Evolutionary conservation across 1,284 basidiomycete genomes (phyloP), one percentile per base, ranked within the genome.

Genomic region (Anthracocystis walkeri): DNA sequence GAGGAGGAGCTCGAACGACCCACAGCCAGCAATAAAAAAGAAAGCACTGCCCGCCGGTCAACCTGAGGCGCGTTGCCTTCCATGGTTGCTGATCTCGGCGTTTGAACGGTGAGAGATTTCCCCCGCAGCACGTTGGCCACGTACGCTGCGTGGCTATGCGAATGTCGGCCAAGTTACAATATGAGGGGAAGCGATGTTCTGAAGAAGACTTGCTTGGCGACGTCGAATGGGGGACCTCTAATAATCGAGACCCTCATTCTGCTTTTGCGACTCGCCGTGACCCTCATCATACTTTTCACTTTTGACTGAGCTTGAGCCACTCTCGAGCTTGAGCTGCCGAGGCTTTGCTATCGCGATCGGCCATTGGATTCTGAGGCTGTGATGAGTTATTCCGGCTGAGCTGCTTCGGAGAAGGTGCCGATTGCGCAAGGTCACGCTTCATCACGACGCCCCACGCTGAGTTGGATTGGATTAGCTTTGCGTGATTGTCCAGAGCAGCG

Each of bases 21-120:
- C 29, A 29, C 29, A 29, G 29, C 29, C 18, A 18, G 48, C 48
- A 38, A 25, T 3, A 10, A 12, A 35, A 20, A 20, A 31, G 48
- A 21, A 4, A 38, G 31, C 55, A 57, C 55, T 18, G 55, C 55
- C 55, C 44, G 38, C 33, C 55, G 55, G 55, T 48, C 55, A 48
- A 46, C 55, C 44, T 31, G 7, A 23, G 1, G 50, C 4, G 40
- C 31, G 49, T 35, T 51, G 49, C 41, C 29, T 44, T 31, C 23
- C 14, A 6, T 23, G 20, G 33, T 14, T 23, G 49, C 18, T 33
- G n/a, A 7, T 51, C n/a, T 35, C 33, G 31, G 49, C 20, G 4
- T 50, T 21, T 50, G 31, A 4, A 23, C 4, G 18, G 29, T 12
- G 18, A 1, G 2, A 2, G n/a, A 7, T 20, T 29, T 20, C 29